A percentile compares a stretch with the other conserved stretches of the same genome.
Evolutionary conservation across 1,139 yeast genomes (phyloP).

Genomic region (Saccharomycopsis hybrid): DNA sequence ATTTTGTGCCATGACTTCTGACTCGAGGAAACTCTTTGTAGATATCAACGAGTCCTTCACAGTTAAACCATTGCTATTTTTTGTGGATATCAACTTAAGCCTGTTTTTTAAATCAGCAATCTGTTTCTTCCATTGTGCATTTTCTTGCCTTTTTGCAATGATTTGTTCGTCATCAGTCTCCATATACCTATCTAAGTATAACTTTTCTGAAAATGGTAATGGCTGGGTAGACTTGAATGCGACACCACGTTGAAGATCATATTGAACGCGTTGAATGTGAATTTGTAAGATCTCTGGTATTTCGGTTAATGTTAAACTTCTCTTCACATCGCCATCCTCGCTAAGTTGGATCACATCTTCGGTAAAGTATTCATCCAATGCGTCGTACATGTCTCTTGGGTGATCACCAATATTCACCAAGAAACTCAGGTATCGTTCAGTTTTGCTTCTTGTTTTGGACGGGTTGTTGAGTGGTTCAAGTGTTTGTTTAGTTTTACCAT

Average conservation of each 20-base stretch:
- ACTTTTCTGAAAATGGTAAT: slow-evolving; percentile 66
- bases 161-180: slow-evolving; percentile 61
- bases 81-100: slow-evolving; percentile 40
- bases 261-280: slow-evolving; percentile 90
- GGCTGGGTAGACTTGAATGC: slow-evolving; percentile 83
- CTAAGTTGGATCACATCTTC: slow-evolving; percentile 60
- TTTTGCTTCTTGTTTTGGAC: slow-evolving; percentile 44
- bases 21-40: slow-evolving; percentile 50
- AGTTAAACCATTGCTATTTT: slow-evolving; percentile 41
- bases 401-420: slow-evolving; percentile 83
- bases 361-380: slow-evolving; percentile 77
- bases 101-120: slow-evolving; percentile 24
- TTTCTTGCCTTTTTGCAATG: slow-evolving; percentile 46
- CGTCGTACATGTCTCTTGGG: slow-evolving; percentile 84
- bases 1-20: slow-evolving; percentile 31
- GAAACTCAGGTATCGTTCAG: slow-evolving; percentile 73
- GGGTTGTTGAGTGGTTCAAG: slow-evolving; percentile 22
- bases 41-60: slow-evolving; percentile 48
- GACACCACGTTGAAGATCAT: slow-evolving; percentile 63
- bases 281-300: slow-evolving; percentile 82
- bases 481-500: slow-evolving; percentile 58
- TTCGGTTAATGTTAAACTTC: slow-evolving; percentile 62
- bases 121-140: slow-evolving; percentile 29
- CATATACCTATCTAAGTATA: slow-evolving; percentile 83
- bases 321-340: slow-evolving; percentile 68